A percentile compares a stretch with the other conserved stretches of the same genome.
phyloP scores from a whole-genome alignment of 306 rosid genomes.

The Heteromeles arbutifolia region DNA sequence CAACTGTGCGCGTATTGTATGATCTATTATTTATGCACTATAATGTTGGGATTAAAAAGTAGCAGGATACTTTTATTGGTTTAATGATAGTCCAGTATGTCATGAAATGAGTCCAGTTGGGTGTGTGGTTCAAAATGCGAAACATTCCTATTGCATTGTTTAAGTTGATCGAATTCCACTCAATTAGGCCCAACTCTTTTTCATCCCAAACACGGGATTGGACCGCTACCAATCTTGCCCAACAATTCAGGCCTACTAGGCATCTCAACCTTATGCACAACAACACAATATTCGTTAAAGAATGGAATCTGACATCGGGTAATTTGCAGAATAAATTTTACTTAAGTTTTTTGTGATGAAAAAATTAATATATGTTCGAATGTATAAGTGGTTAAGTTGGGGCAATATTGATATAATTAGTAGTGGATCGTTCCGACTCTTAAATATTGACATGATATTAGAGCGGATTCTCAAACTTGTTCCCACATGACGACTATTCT shows the following conservation, averaged over 20 bases:
- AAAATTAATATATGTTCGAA: rapidly evolving
- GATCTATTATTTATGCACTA: too few relatives aligned
- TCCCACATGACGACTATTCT: too few relatives aligned
- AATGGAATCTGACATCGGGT: too few relatives aligned
- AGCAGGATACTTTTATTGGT: neutral
- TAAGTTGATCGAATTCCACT: neutral
- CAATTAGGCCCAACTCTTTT: neutral
- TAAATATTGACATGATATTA: too few relatives aligned
- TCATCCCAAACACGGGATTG: neutral
- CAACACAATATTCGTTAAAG: neutral
- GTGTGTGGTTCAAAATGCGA: neutral
- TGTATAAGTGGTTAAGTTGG: too few relatives aligned
- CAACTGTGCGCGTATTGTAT: too few relatives aligned
- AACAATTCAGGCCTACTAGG: neutral
- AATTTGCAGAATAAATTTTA: too few relatives aligned
- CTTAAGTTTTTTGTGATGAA: too few relatives aligned
- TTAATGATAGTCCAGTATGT: neutral
- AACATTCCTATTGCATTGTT: neutral
- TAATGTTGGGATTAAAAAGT: too few relatives aligned
- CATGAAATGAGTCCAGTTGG: neutral
- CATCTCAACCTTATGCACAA: too few relatives aligned
- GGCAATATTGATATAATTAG: too few relatives aligned
- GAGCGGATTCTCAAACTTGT: too few relatives aligned
- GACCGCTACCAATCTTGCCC: neutral
- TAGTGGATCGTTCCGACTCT: neutral